Percentiles rank a stretch among this genome's conserved stretches.
Evolutionary conservation across 495 filamentous ascomycete genomes (phyloP).

Genomic region (Thermochaetoides thermophila): DNA sequence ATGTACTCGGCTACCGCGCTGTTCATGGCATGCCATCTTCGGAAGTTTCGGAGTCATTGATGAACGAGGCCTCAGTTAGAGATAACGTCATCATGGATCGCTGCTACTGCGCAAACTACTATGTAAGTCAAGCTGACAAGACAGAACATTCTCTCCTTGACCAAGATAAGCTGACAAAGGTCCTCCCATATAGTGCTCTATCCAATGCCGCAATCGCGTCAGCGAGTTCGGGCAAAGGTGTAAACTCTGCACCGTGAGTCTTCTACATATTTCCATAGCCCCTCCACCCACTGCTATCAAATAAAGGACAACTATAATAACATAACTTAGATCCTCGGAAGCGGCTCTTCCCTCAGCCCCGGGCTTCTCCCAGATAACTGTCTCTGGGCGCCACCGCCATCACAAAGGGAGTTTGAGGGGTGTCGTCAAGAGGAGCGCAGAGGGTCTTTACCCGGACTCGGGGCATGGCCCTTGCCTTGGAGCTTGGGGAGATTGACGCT

Average conservation of each 20-base stretch:
- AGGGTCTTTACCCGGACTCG: too few relatives aligned
- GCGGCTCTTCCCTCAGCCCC: slow-evolving; percentile 13
- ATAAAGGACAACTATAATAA: not conserved
- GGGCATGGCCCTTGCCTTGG: too few relatives aligned
- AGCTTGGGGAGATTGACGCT: too few relatives aligned
- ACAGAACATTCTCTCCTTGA: too few relatives aligned
- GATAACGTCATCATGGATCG: slow-evolving; percentile 6
- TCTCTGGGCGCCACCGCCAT: slow-evolving; percentile 7
- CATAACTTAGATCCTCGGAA: slow-evolving; percentile 8
- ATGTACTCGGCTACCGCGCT: too few relatives aligned
- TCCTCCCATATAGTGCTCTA: slow-evolving; percentile 19
- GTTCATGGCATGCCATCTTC: too few relatives aligned
- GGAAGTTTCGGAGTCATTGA: too few relatives aligned
- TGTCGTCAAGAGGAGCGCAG: too few relatives aligned
- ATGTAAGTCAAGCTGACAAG: slow-evolving; percentile 19
- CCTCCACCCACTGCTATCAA: not conserved
- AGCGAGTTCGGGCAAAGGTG: slow-evolving; percentile 30
- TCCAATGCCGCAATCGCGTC: slow-evolving; percentile 32
- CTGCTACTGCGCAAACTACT: slow-evolving; percentile 41
- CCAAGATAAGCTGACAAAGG: too few relatives aligned
- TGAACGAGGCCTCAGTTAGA: not conserved
- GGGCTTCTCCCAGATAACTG: slow-evolving; percentile 13
- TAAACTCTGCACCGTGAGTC: slow-evolving; percentile 27
- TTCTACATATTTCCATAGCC: not conserved
- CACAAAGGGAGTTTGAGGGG: too few relatives aligned